Conservation (phyloP, 1,139 yeast species). For the Yamadazyma taylorii region DNA sequence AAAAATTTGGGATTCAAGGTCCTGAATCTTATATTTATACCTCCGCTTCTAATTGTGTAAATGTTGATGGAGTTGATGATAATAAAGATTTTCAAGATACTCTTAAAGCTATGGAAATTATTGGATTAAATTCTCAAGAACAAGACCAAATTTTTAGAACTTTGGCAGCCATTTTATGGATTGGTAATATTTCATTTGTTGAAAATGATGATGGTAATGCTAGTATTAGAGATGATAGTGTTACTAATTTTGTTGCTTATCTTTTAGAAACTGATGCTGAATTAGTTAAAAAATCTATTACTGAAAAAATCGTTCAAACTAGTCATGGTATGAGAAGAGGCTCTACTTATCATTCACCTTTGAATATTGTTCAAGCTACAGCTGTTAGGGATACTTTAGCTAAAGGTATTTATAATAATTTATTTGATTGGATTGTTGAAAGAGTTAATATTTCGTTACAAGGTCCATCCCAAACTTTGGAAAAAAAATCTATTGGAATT, state of each 20-base stretch:
- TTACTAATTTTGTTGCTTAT: slow-evolving; percentile 92
- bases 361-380: slow-evolving; percentile 87
- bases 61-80: slow-evolving; percentile 88
- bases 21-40: slow-evolving; percentile 94
- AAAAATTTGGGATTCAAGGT: slow-evolving; percentile 81
- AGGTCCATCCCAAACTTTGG: slow-evolving; percentile 34
- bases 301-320: slow-evolving; percentile 86
- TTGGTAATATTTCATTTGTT: slow-evolving; percentile 84
- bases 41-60: slow-evolving; percentile 79
- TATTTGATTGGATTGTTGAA: slow-evolving; percentile 97
- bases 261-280: slow-evolving; percentile 77
- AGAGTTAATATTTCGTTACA: slow-evolving; percentile 75
- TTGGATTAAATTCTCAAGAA: slow-evolving; percentile 78
- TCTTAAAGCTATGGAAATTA: slow-evolving; percentile 78
- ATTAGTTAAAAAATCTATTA: slow-evolving; percentile 63
- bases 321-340: slow-evolving; percentile 87
- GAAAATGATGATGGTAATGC: slow-evolving; percentile 91
- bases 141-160: slow-evolving; percentile 89
- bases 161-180: slow-evolving; percentile 87
- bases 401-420: slow-evolving; percentile 87
- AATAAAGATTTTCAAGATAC: slow-evolving; percentile 77
- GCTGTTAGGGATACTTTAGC: slow-evolving; percentile 96
- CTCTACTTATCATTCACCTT: slow-evolving; percentile 90
- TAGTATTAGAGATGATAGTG: slow-evolving; percentile 75
- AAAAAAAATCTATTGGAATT: slow-evolving; percentile 77